Base-by-base conservation (phyloP, 2,329 filamentous ascomycete species). In the Cercospora brassicicola region DNA sequence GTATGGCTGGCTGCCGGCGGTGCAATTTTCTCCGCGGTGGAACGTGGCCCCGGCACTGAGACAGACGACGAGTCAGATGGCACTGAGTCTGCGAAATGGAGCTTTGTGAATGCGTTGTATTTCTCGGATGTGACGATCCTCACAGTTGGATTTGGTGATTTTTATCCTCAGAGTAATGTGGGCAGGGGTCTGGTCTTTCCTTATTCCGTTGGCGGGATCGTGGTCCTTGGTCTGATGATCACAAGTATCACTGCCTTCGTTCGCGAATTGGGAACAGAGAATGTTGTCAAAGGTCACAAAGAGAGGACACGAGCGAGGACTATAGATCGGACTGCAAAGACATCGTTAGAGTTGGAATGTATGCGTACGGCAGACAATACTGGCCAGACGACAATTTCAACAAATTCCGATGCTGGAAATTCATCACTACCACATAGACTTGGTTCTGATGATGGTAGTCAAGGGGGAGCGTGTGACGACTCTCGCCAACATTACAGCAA, bases 141-240 rank as follows among this genome's bases (percentile, higher is more conserved):
- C 6, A 89, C 87, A 0, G 79, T 89, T 26, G 87, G 87, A 0
- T 89, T 88, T 72, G 87, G 87, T 23, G 89, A 91, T 73, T 81
- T 89, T n/a, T 82, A 83, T n/a, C 81, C 87, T 0, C 79, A 79
- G 0, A 86, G 83, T 6, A 75, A 85, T 15, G 79, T 91, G 0
- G 89, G 88, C 0, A 85, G 90, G 48, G 90, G 88, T 0, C 83
- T 97, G 2, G 82, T 97, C 31, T 90, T 97, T 62, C 94, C 94
- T 0, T 97, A 91, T 73, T 90, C 93, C 0, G 87, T 96, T 0
- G 84, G 93, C 6, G 94, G 94, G 2, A 90, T 95, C 66, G 91
- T 96, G 68, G 94, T 91, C 73, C 84, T 96, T 0, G 93, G 91
- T 87, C 83, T 97, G 26, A 90, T 96, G 65, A 90, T 97, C 26